phyloP scores from a whole-genome alignment of 2,329 filamentous ascomycete genomes.

The Neoscytalidium dimidiatum region DNA sequence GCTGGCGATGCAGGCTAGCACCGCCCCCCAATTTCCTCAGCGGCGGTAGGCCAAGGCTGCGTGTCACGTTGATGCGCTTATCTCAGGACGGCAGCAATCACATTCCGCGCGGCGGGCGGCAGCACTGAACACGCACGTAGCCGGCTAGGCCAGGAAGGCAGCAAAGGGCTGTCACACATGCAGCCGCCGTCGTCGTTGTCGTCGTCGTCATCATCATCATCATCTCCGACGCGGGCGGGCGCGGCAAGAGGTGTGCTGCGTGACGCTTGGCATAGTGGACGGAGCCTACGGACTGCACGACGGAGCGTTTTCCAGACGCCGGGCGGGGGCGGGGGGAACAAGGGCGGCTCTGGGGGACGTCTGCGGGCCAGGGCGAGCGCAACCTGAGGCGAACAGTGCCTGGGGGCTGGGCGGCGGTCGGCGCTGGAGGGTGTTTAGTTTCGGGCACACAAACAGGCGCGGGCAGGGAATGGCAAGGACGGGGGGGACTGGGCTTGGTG shows the following conservation, averaged over 20 bases:
- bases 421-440: conserved; percentile 7
- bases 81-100: neutral
- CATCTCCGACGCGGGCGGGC: neutral
- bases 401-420: neutral
- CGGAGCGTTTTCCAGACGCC: neutral
- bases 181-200: neutral
- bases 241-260: neutral
- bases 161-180: conserved; percentile 9
- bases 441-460: conserved; percentile 7
- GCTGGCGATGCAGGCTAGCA: neutral
- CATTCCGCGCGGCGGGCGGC: neutral
- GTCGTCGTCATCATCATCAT: too few species aligned
- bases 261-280: neutral
- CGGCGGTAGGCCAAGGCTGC: neutral
- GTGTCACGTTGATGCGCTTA: conserved; percentile 1
- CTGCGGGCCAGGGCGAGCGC: neutral
- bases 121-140: neutral
- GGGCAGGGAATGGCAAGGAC: neutral
- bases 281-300: neutral
- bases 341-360: neutral
- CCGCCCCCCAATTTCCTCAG: neutral
- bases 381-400: neutral
- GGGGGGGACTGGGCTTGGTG: too few species aligned
- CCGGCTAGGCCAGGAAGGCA: neutral
- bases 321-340: neutral